Conservation (phyloP, 257 asterid genomes). For the Thymus quinquecostatus region DNA sequence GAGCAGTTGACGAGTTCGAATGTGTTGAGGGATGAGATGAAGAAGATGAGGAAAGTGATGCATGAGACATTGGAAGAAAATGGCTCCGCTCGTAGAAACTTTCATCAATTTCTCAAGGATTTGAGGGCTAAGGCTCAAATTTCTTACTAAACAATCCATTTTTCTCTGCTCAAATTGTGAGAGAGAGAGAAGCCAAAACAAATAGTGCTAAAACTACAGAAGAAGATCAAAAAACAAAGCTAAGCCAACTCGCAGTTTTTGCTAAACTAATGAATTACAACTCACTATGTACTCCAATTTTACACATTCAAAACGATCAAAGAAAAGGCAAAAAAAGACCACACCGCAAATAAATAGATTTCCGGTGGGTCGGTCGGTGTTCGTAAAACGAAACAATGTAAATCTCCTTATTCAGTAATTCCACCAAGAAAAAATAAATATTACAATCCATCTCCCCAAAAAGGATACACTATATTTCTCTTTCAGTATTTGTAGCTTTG, state of each 20-base stretch:
- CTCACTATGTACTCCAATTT: neutral
- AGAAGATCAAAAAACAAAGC: too few relatives aligned
- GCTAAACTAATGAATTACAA: constrained; percentile 3
- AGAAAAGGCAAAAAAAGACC: neutral
- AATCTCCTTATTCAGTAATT: constrained; percentile 30
- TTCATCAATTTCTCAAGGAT: constrained; percentile 26
- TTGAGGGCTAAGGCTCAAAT: too few relatives aligned
- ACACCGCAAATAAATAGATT: neutral
- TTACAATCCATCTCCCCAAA: constrained; percentile 44
- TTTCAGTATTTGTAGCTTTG: constrained; percentile 29
- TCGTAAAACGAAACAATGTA: constrained; percentile 24
- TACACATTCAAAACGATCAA: neutral
- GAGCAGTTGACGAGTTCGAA: constrained; percentile 24
- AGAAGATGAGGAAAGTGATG: constrained; percentile 19
- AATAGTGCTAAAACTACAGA: too few relatives aligned
- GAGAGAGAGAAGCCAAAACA: too few relatives aligned
- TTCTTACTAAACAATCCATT: too few relatives aligned
- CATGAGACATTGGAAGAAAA: constrained; percentile 26
- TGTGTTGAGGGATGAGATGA: constrained; percentile 20
- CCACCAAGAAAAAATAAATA: constrained; percentile 9
- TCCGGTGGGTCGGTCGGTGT: constrained; percentile 5
- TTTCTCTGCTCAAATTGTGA: too few relatives aligned
- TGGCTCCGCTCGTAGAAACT: constrained; percentile 23
- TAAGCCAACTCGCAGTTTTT: neutral
- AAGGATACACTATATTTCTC: constrained; percentile 44